phyloP scores from a whole-genome alignment of 768 basidiomycete species.

The Tylopilus sp. region DNA sequence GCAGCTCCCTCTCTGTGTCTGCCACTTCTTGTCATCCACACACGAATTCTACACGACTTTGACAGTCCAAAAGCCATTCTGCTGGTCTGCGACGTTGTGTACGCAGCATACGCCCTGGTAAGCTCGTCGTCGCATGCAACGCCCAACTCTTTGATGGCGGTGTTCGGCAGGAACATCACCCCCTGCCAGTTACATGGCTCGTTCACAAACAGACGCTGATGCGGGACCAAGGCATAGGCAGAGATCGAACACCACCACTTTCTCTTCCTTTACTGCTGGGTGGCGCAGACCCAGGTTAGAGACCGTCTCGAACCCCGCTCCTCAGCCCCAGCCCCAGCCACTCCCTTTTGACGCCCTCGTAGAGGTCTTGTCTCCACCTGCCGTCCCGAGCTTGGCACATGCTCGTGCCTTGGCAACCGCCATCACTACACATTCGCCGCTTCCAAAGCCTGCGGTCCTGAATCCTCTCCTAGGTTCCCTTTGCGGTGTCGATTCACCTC shows the following conservation, averaged over 20 bases:
- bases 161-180: conserved; percentile 12
- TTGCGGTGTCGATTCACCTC: conserved; percentile 52
- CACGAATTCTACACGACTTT: conserved; percentile 19
- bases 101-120: conserved; percentile 9
- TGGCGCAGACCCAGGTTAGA: conserved; percentile 39
- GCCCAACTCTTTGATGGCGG: conserved; percentile 1
- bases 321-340: conserved; percentile 31
- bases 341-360: conserved; percentile 44
- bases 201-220: conserved; percentile 31
- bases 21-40: not conserved
- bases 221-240: conserved; percentile 32
- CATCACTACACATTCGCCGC: conserved; percentile 50
- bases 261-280: conserved; percentile 33
- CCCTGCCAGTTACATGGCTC: conserved; percentile 26
- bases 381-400: conserved; percentile 63
- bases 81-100: conserved; percentile 9
- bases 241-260: conserved; percentile 43
- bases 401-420: conserved; percentile 57
- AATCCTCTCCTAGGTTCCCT: conserved; percentile 60
- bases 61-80: conserved; percentile 4
- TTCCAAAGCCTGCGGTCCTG: conserved; percentile 51
- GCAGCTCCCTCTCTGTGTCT: not conserved
- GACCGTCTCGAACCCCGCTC: conserved; percentile 24
- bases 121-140: conserved; percentile 5
- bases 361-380: conserved; percentile 44